Conservation (phyloP, 164 flowering plant species). For the Vitis vinifera region ASM3070453v1 NC_081809.1:1653001-1653500, state of each 20-base stretch:
- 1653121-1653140: conserved; percentile 33
- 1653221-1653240: no score
- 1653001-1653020: not conserved
- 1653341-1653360: no score
- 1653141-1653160: not conserved
- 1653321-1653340: no score
- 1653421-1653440: conserved; percentile 95
- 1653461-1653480: conserved; percentile 95
- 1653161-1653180: not conserved
- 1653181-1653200: no score
- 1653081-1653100: conserved; percentile 97
- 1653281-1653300: no score
- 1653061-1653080: conserved; percentile 99
- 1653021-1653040: conserved; percentile 67
- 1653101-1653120: conserved; percentile 99
- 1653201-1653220: no score
- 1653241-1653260: no score
- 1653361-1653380: conserved; percentile 79
- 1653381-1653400: conserved; percentile 95
- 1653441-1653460: conserved; percentile 96
- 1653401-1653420: conserved; percentile 99
- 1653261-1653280: no score
- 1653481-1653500: conserved; percentile 35
- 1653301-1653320: no score
- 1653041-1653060: conserved; percentile 97